Conservation (phyloP, 2,329 filamentous ascomycete species). For the Keithomyces neogunnii region DNA sequence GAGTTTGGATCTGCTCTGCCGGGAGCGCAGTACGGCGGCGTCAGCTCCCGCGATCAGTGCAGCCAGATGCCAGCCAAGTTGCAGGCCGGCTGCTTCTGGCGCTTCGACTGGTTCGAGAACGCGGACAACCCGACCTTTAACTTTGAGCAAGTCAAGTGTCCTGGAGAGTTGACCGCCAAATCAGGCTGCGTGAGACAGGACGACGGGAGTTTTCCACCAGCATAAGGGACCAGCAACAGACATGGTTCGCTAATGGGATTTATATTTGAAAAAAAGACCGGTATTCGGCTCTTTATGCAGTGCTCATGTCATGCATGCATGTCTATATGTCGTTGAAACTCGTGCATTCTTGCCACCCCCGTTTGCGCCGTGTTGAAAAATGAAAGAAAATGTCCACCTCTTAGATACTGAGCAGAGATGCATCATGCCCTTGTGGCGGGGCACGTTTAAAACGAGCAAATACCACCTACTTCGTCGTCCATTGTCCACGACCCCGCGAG, state of each 20-base stretch:
- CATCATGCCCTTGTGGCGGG: too few species aligned
- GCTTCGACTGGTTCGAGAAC: conserved; percentile 55
- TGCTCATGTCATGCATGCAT: neutral
- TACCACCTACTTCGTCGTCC: conserved; percentile 66
- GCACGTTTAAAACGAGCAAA: conserved; percentile 40
- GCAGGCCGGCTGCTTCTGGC: conserved; percentile 52
- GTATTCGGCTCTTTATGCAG: neutral
- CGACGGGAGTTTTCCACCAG: conserved; percentile 19
- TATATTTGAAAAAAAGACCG: too few species aligned
- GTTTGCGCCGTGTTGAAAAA: neutral
- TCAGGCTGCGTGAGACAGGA: conserved; percentile 26
- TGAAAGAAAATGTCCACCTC: neutral
- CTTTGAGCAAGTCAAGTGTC: conserved; percentile 49
- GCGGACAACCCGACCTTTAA: conserved; percentile 48
- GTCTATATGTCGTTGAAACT: neutral
- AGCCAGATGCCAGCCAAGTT: conserved; percentile 42
- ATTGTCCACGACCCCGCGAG: conserved; percentile 84
- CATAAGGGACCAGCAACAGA: neutral
- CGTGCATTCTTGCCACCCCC: neutral
- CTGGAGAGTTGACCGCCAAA: conserved; percentile 34
- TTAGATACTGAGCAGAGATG: neutral
- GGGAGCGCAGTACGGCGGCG: conserved; percentile 50
- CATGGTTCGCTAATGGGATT: too few species aligned
- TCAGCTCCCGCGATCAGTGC: conserved; percentile 42
- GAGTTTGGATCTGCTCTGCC: conserved; percentile 33